Conservation (phyloP, 2,329 filamentous ascomycete genomes). For the Alternaria panax region DNA sequence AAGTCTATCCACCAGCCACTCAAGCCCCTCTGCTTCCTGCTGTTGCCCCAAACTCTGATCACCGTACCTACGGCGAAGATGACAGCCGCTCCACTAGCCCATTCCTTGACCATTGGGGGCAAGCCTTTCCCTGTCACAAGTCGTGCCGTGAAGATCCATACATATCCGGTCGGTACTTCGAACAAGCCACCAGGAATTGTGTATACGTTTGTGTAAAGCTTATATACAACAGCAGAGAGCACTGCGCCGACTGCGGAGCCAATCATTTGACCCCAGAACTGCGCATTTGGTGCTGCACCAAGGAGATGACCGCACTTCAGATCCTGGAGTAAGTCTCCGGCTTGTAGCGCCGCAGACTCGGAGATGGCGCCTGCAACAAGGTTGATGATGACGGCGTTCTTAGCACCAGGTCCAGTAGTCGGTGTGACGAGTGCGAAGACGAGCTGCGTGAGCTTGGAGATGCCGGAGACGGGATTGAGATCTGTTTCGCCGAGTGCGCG, state of each 20-base stretch:
- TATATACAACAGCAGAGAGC: slow-evolving; percentile 85
- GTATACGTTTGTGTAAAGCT: slow-evolving; percentile 89
- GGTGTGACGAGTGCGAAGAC: slow-evolving; percentile 93
- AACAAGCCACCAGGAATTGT: slow-evolving; percentile 87
- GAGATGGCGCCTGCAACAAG: slow-evolving; percentile 90
- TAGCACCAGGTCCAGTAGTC: slow-evolving; percentile 57
- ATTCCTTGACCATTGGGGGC: slow-evolving; percentile 82
- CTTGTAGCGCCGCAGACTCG: slow-evolving; percentile 86
- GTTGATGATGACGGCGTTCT: slow-evolving; percentile 92
- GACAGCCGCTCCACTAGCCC: slow-evolving; percentile 75
- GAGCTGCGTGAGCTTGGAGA: slow-evolving; percentile 94
- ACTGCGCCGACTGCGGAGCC: slow-evolving; percentile 86
- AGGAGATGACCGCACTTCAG: slow-evolving; percentile 94
- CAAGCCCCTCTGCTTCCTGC: slow-evolving; percentile 41
- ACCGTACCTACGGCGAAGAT: slow-evolving; percentile 77
- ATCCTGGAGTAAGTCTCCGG: slow-evolving; percentile 96
- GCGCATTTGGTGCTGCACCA: slow-evolving; percentile 88
- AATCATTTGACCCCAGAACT: slow-evolving; percentile 96
- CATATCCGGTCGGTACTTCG: slow-evolving; percentile 91
- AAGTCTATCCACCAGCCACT: slow-evolving; percentile 71
- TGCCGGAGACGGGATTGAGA: slow-evolving; percentile 93
- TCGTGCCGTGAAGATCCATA: slow-evolving; percentile 96
- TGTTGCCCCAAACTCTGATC: slow-evolving; percentile 61
- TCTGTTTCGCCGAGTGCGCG: slow-evolving; percentile 81
- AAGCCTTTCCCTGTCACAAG: slow-evolving; percentile 90